Percentiles rank a stretch among this genome's conserved stretches.
These are phyloP conservation scores for Melampsora americana DNA, from an alignment of 1,284 basidiomycete genomes.

Conservation along the genomic window DNA sequence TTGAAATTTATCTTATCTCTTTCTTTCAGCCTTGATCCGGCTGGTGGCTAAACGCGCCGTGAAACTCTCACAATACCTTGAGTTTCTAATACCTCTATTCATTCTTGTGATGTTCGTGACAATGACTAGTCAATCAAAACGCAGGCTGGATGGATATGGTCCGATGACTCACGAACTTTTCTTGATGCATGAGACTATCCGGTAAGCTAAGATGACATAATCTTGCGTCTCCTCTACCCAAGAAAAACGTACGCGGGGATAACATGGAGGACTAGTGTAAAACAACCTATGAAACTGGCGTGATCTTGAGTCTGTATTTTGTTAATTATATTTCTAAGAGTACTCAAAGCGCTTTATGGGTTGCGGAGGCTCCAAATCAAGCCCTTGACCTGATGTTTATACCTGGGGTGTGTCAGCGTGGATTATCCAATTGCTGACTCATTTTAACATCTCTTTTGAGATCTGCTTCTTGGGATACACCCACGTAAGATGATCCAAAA, in stretches of 20 bases:
- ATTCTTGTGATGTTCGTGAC: neutral
- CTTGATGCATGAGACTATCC: slow-evolving; percentile 39
- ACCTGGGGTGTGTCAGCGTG: too few relatives aligned
- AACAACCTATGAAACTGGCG: too few relatives aligned
- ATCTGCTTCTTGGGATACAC: too few relatives aligned
- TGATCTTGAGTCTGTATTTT: too few relatives aligned
- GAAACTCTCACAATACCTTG: neutral
- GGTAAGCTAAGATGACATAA: neutral
- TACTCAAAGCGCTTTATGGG: too few relatives aligned
- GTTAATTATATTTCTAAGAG: too few relatives aligned
- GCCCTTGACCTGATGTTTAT: too few relatives aligned
- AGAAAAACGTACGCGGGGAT: neutral
- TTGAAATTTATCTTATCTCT: neutral
- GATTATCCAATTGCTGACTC: too few relatives aligned
- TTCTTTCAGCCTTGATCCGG: neutral
- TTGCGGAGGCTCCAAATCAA: too few relatives aligned
- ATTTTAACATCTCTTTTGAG: too few relatives aligned
- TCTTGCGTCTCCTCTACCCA: too few relatives aligned
- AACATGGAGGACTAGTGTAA: neutral
- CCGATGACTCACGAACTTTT: slow-evolving; percentile 31
- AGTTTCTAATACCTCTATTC: neutral
- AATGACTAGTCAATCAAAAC: slow-evolving; percentile 24
- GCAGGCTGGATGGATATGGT: slow-evolving; percentile 33
- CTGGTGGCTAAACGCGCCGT: neutral
- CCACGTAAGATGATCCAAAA: too few relatives aligned